A percentile compares a stretch with the other conserved stretches of the same genome.
phyloP scores from a whole-genome alignment of 345 rosid genomes.

The Brassica carinata region DNA sequence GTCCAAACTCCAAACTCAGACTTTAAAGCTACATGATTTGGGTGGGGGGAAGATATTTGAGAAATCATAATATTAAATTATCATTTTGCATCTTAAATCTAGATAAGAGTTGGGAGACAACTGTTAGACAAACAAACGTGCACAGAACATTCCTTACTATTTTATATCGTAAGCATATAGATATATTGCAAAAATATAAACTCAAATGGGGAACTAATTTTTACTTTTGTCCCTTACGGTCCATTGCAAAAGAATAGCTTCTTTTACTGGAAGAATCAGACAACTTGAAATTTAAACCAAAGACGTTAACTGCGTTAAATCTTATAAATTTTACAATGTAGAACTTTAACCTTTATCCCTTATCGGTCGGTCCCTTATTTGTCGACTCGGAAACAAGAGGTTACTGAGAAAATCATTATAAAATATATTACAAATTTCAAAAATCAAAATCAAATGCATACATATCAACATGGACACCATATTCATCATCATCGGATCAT shows the following conservation, averaged over 20 bases:
- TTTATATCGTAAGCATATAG: not conserved
- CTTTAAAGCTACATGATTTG: conserved; percentile 11
- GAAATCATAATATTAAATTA: conserved; percentile 1
- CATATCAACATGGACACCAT: conserved; percentile 28
- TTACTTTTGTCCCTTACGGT: too few relatives aligned
- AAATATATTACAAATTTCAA: conserved; percentile 34
- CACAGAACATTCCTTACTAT: conserved; percentile 28
- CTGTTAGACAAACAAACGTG: conserved; percentile 33
- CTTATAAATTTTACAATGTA: conserved; percentile 27
- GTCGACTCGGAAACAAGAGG: conserved; percentile 27
- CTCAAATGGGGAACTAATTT: too few relatives aligned
- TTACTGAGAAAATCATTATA: conserved; percentile 24
- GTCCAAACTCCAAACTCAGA: conserved; percentile 22
- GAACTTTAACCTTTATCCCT: conserved; percentile 32
- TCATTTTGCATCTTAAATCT: not conserved
- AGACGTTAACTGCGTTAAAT: conserved; percentile 25
- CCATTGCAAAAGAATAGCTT: not conserved
- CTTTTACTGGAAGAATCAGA: not conserved
- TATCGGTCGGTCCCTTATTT: conserved; percentile 40
- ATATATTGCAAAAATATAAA: not conserved
- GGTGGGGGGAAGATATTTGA: not conserved
- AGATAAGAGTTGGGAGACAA: conserved; percentile 32
- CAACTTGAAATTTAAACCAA: not conserved
- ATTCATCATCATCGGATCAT: conserved; percentile 14
- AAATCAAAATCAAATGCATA: conserved; percentile 30